Conservation (phyloP, 441 rosid species). For the Heliophila coronopifolia region DNA sequence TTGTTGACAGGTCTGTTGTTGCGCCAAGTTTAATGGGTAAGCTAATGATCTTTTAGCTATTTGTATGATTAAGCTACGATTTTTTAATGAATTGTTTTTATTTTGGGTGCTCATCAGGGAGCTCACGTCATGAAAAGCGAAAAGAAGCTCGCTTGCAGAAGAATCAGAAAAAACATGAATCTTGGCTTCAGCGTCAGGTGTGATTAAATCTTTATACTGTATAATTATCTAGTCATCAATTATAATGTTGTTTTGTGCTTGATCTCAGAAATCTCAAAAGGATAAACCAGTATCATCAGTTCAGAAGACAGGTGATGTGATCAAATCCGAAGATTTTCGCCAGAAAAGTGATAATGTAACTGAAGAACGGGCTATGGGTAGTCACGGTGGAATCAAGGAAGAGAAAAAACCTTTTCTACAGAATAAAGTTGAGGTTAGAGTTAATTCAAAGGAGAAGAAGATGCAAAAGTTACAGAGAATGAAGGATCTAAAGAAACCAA, state of each 20-base stretch:
- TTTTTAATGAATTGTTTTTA: neutral
- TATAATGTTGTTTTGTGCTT: slow-evolving; percentile 1
- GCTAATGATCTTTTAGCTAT: slow-evolving; percentile 5
- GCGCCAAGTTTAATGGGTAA: slow-evolving; percentile 23
- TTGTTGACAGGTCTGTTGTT: no score
- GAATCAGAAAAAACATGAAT: slow-evolving; percentile 41
- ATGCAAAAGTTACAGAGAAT: slow-evolving; percentile 14
- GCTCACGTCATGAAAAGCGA: slow-evolving; percentile 53
- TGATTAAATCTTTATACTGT: neutral
- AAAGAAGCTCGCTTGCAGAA: slow-evolving; percentile 53
- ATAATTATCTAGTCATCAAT: no score
- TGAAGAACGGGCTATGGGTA: neutral
- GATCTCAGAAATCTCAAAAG: slow-evolving; percentile 39
- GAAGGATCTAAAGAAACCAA: no score
- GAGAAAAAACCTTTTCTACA: neutral
- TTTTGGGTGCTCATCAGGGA: slow-evolving; percentile 23
- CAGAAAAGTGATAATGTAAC: slow-evolving; percentile 16
- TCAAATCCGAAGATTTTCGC: slow-evolving; percentile 8
- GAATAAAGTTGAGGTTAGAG: slow-evolving; percentile 1
- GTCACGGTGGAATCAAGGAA: slow-evolving; percentile 10
- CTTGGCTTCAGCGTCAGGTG: slow-evolving; percentile 63
- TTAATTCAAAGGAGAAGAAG: slow-evolving; percentile 24
- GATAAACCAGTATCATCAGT: slow-evolving; percentile 26
- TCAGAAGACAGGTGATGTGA: slow-evolving; percentile 15
- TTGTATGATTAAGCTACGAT: neutral